Base-by-base conservation (phyloP, 2,329 filamentous ascomycete genomes). In the Scedosporium boydii region DNA sequence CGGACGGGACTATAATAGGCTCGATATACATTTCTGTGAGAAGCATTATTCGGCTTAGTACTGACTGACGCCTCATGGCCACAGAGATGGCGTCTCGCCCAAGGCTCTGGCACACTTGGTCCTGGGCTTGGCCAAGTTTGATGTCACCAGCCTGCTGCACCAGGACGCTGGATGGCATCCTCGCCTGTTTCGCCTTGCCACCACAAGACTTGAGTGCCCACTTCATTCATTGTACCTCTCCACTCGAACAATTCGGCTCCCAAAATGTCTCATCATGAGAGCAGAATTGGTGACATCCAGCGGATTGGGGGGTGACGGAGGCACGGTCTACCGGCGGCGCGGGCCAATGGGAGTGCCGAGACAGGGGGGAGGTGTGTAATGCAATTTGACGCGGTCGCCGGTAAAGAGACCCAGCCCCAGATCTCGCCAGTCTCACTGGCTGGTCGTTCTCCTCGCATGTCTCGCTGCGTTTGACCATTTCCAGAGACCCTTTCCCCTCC, bases 201-300 rank as follows among this genome's bases (percentile, higher is more conserved):
- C 18, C 44, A 6, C 9, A n/a, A 21, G 44, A 46, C 16, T 21
- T 12, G 42, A 14, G n/a, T 46, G 4, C n/a, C 14, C 12, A 21
- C 5, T 48, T 3, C n/a, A 48, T 48, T 3, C n/a, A 48, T 21
- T 48, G 44, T 48, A 21, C 1, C 44, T 48, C 18, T 48, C 16
- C 44, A 48, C 51, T 55, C 18, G 18, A 27, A 27, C 51, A 55
- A 46, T 57, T 41, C 51, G 60, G 60, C 60, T 55, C 51, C 60
- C 60, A 62, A 61, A 51, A 46, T 38, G 59, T 41, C 51, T 62
- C 60, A 62, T 26, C 51, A 55, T 23, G 51, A 55, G 21, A 18
- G 51, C 51, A 23, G 21, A 12, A 18, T 23, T 23, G 51, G 51
- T 55, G 18, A 12, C 21, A 27, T 18, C 5, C 23, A 7, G 51